Evolutionary conservation across 23 red algal genomes (phyloP).

Genomic region (Cyanidiococcus yangmingshanensis): DNA sequence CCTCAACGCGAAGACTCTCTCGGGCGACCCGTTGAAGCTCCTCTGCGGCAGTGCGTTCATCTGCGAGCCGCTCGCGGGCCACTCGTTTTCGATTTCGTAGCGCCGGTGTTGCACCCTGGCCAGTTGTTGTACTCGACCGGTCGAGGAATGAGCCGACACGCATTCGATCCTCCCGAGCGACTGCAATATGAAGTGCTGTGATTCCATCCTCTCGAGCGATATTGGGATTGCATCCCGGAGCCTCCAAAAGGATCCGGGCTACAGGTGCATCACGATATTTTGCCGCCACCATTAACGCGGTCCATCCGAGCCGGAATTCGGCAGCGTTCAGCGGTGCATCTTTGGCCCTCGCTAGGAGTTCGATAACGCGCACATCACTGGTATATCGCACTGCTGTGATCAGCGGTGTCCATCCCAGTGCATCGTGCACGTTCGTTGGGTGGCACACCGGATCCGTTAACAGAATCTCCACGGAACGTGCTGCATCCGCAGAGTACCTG

Average conservation of each 20-base stretch:
- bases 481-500: not conserved
- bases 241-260: not conserved
- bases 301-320: conserved; percentile 8
- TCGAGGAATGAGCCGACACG: conserved; percentile 13
- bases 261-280: conserved; percentile 1
- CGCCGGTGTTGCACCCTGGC: not conserved
- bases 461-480: not conserved
- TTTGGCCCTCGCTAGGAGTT: not conserved
- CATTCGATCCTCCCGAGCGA: conserved; percentile 14
- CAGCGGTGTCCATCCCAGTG: conserved; percentile 13
- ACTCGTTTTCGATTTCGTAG: not conserved
- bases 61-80: not conserved
- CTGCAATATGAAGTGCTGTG: conserved; percentile 10
- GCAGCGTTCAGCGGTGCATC: conserved; percentile 6
- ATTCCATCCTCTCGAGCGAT: not conserved
- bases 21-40: not conserved
- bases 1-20: not conserved
- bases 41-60: not conserved
- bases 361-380: not conserved
- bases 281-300: conserved; percentile 3
- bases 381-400: conserved; percentile 8
- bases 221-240: conserved; percentile 7
- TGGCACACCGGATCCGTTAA: not conserved
- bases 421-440: not conserved
- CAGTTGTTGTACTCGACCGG: not conserved